A percentile compares a stretch with the other conserved stretches of the same genome.
These are phyloP conservation scores for Tinospora cordifolia DNA, from an alignment of 164 flowering plant genomes.

Conservation along the genomic window DNA sequence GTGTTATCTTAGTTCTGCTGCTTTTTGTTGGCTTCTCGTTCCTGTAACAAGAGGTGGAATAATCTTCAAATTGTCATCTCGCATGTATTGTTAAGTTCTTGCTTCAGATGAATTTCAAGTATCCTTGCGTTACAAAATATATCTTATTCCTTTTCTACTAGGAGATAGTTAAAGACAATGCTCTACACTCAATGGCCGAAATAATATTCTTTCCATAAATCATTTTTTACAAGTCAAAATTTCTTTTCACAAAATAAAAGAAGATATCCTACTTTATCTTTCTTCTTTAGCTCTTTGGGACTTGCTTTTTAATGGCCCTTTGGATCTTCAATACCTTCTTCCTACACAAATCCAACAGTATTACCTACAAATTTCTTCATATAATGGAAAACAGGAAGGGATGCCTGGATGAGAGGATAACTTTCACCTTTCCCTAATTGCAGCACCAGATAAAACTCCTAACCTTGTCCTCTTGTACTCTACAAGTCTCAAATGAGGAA, in stretches of 20 bases:
- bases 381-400: neutral
- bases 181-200: too few relatives aligned
- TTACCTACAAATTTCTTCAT: neutral
- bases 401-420: neutral
- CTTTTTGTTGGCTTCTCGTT: too few relatives aligned
- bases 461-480: conserved; percentile 72
- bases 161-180: too few relatives aligned
- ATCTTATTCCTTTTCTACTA: too few relatives aligned
- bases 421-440: conserved; percentile 69
- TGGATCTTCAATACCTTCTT: conserved; percentile 84
- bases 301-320: conserved; percentile 61
- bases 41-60: too few relatives aligned
- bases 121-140: too few relatives aligned
- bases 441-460: conserved; percentile 66
- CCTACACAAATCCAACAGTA: neutral
- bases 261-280: neutral
- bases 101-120: too few relatives aligned
- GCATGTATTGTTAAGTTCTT: too few relatives aligned
- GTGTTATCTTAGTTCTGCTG: too few relatives aligned
- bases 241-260: conserved; percentile 11
- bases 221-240: conserved; percentile 23
- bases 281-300: conserved; percentile 34
- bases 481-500: conserved; percentile 76
- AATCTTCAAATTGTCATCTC: too few relatives aligned
- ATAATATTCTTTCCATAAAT: too few relatives aligned